Conservation (phyloP, 306 rosid genomes). For the Urtica urens region DNA sequence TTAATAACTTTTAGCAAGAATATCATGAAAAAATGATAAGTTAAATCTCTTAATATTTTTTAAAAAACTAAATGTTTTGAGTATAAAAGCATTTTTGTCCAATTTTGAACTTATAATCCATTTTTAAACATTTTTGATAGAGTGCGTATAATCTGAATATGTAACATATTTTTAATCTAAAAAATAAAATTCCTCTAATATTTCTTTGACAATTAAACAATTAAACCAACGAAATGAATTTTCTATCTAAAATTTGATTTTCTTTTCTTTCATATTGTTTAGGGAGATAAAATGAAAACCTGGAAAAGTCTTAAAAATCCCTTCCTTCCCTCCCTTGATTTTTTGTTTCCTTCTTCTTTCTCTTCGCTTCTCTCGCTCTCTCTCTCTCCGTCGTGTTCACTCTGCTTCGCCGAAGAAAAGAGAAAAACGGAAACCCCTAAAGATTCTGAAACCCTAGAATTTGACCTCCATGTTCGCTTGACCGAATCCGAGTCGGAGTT, state of each 20-base stretch:
- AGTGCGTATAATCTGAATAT: too few species aligned
- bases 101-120: too few species aligned
- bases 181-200: too few species aligned
- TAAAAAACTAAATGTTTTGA: too few species aligned
- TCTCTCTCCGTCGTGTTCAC: background rate
- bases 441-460: conserved; percentile 30
- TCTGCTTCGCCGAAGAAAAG: conserved; percentile 5
- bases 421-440: background rate
- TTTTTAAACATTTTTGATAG: too few species aligned
- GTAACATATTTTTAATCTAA: too few species aligned
- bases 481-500: conserved; percentile 11
- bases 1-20: too few species aligned
- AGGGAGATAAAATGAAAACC: background rate
- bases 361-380: background rate
- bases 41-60: too few species aligned
- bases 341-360: background rate
- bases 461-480: conserved; percentile 16
- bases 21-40: too few species aligned
- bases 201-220: too few species aligned
- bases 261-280: background rate
- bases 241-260: too few species aligned
- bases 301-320: background rate
- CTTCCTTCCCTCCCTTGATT: background rate
- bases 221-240: background rate
- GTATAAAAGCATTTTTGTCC: too few species aligned